A percentile compares a stretch with the other conserved stretches of the same genome.
These are phyloP conservation scores for Catenaria anguillulae DNA, from an alignment of 371 early-diverging fungal genomes.

Conservation along the genomic window DNA sequence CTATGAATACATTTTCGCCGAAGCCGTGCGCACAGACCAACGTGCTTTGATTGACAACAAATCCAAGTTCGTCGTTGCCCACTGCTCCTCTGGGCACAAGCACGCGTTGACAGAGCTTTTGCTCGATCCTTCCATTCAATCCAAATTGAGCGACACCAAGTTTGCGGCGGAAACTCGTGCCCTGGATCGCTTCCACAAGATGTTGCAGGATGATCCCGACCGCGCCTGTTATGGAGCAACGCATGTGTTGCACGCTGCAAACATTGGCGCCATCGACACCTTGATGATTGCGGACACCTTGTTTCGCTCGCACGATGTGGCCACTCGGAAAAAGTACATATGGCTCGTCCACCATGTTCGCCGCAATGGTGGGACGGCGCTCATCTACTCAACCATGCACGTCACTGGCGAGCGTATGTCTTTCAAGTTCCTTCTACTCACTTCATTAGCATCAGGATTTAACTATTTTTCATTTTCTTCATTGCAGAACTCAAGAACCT, in stretches of 20 bases:
- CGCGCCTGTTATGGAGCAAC: slow-evolving; percentile 80
- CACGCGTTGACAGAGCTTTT: slow-evolving; percentile 85
- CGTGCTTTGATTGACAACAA: slow-evolving; percentile 64
- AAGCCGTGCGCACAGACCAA: slow-evolving; percentile 69
- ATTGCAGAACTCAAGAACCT: slow-evolving; percentile 56
- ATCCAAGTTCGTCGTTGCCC: slow-evolving; percentile 71
- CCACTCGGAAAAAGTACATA: slow-evolving; percentile 67
- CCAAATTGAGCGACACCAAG: slow-evolving; percentile 78
- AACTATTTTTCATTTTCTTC: no score
- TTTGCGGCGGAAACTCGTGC: slow-evolving; percentile 69
- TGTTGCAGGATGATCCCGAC: slow-evolving; percentile 75
- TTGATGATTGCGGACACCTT: slow-evolving; percentile 79
- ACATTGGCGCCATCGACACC: slow-evolving; percentile 68
- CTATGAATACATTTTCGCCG: slow-evolving; percentile 62
- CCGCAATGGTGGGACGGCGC: slow-evolving; percentile 57
- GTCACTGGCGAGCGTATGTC: slow-evolving; percentile 80
- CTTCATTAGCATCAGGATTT: slow-evolving; percentile 15
- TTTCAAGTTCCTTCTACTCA: not conserved
- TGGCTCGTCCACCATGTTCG: slow-evolving; percentile 67
- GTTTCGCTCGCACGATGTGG: slow-evolving; percentile 64
- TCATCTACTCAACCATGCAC: slow-evolving; percentile 80
- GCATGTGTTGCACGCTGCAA: slow-evolving; percentile 70
- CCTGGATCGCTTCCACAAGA: slow-evolving; percentile 68
- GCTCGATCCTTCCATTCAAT: slow-evolving; percentile 65
- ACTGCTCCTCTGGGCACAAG: slow-evolving; percentile 89